These are phyloP conservation scores for Pleurotus tuber-regium DNA, from an alignment of 768 basidiomycete genomes.

Conservation along the genomic window DNA sequence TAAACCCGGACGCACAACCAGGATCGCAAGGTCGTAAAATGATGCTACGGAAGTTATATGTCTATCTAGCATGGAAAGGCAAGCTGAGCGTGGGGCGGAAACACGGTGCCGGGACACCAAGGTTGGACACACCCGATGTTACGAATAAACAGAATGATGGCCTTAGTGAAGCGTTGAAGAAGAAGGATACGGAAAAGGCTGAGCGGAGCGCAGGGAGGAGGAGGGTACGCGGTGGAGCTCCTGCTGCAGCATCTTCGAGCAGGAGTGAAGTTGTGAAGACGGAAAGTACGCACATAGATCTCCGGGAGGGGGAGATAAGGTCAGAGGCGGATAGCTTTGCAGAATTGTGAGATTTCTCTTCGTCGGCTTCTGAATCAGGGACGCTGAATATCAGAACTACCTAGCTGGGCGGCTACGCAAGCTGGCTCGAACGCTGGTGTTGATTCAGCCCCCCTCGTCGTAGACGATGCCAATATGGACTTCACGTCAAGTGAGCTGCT, in stretches of 20 bases:
- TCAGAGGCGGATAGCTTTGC: conserved; percentile 54
- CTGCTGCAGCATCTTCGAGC: conserved; percentile 23
- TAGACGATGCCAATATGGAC: conserved; percentile 30
- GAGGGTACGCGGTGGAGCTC: conserved; percentile 74
- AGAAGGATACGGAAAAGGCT: conserved; percentile 67
- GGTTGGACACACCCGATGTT: not conserved
- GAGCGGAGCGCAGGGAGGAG: conserved; percentile 64
- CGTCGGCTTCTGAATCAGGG: not conserved
- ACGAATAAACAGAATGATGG: conserved; percentile 25
- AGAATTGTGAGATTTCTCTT: conserved; percentile 47
- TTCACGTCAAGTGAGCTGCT: conserved; percentile 36
- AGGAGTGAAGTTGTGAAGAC: conserved; percentile 11
- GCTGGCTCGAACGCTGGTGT: conserved; percentile 19
- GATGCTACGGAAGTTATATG: conserved; percentile 74
- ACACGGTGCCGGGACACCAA: conserved; percentile 19
- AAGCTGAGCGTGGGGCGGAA: conserved; percentile 38
- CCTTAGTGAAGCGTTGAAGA: conserved; percentile 72
- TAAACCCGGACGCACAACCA: conserved; percentile 53
- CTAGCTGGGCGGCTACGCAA: conserved; percentile 34
- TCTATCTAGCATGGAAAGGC: conserved; percentile 83
- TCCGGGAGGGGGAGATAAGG: conserved; percentile 35
- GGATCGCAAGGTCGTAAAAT: conserved; percentile 68
- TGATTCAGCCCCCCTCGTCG: conserved; percentile 15
- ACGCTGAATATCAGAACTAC: not conserved
- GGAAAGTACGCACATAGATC: no score